phyloP scores from a whole-genome alignment of 768 basidiomycete genomes.

The Tricholoma matsutake region DNA sequence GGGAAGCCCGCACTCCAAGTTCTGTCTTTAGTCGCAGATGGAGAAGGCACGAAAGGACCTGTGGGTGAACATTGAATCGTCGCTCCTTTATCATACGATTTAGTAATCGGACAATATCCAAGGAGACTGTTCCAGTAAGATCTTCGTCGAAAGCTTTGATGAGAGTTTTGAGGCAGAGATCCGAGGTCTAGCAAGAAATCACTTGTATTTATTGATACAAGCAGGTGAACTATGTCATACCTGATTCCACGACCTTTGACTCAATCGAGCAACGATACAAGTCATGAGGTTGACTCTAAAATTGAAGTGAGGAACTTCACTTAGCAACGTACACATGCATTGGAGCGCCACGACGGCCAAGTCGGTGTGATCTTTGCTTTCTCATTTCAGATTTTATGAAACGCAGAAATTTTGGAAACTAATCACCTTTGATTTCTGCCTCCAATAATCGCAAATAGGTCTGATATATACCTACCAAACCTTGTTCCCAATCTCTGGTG shows the following conservation, averaged over 20 bases:
- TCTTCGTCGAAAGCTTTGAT: slow-evolving; percentile 83
- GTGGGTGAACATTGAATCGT: slow-evolving; percentile 85
- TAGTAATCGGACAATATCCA: slow-evolving; percentile 85
- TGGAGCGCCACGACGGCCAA: slow-evolving; percentile 69
- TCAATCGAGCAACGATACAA: slow-evolving; percentile 77
- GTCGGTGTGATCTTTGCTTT: slow-evolving; percentile 54
- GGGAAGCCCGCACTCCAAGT: slow-evolving; percentile 74
- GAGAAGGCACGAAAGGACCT: slow-evolving; percentile 80
- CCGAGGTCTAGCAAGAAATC: slow-evolving; percentile 59
- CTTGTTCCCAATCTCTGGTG: slow-evolving; percentile 94
- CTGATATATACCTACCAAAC: slow-evolving; percentile 86
- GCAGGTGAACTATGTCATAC: slow-evolving; percentile 41
- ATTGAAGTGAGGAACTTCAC: slow-evolving; percentile 92
- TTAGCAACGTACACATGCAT: slow-evolving; percentile 84
- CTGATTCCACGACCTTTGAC: slow-evolving; percentile 85
- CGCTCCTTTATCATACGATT: slow-evolving; percentile 97
- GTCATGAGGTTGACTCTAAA: slow-evolving; percentile 92
- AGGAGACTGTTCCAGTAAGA: slow-evolving; percentile 72
- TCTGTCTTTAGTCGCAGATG: slow-evolving; percentile 87
- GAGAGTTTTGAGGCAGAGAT: slow-evolving; percentile 79
- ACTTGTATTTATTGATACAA: slow-evolving; percentile 10
- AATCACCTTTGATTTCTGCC: slow-evolving; percentile 78
- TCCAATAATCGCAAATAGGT: slow-evolving; percentile 84
- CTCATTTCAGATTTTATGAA: slow-evolving; percentile 5
- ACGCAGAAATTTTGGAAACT: background rate